Conservation (phyloP, 192 early-diverging fungal genomes). For the Podila verticillata region DNA sequence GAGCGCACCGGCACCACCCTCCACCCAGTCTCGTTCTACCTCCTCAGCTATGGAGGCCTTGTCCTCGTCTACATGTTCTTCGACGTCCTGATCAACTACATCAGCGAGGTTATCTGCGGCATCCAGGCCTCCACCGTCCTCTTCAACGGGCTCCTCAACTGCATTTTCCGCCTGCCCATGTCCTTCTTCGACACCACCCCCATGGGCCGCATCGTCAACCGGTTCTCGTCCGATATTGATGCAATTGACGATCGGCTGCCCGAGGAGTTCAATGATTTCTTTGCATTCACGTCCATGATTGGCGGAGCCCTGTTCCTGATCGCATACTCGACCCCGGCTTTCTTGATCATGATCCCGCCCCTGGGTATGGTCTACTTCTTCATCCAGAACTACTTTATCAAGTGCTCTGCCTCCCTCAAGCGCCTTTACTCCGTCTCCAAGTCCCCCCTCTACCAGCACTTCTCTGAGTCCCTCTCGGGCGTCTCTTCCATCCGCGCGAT, state of each 20-base stretch:
- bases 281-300: slow-evolving; percentile 57
- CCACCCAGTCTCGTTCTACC: slow-evolving; percentile 62
- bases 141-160: slow-evolving; percentile 57
- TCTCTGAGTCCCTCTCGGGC: slow-evolving; percentile 81
- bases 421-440: slow-evolving; percentile 72
- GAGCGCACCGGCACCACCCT: slow-evolving; percentile 16
- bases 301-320: slow-evolving; percentile 66
- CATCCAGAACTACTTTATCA: slow-evolving; percentile 72
- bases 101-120: slow-evolving; percentile 52
- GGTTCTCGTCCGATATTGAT: slow-evolving; percentile 88
- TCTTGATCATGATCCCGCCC: slow-evolving; percentile 23
- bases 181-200: slow-evolving; percentile 92
- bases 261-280: slow-evolving; percentile 54
- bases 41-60: slow-evolving; percentile 64
- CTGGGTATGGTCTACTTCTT: slow-evolving; percentile 58
- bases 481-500: slow-evolving; percentile 85
- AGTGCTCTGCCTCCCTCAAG: slow-evolving; percentile 83
- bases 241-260: slow-evolving; percentile 72
- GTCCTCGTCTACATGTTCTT: slow-evolving; percentile 47
- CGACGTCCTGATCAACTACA: slow-evolving; percentile 28
- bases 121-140: slow-evolving; percentile 63
- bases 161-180: slow-evolving; percentile 74
- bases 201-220: slow-evolving; percentile 69
- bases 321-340: slow-evolving; percentile 55
- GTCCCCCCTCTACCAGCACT: slow-evolving; percentile 81